These are phyloP conservation scores for Neurospora tetraspora DNA, from an alignment of 495 filamentous ascomycete genomes.

Conservation along the genomic window DNA sequence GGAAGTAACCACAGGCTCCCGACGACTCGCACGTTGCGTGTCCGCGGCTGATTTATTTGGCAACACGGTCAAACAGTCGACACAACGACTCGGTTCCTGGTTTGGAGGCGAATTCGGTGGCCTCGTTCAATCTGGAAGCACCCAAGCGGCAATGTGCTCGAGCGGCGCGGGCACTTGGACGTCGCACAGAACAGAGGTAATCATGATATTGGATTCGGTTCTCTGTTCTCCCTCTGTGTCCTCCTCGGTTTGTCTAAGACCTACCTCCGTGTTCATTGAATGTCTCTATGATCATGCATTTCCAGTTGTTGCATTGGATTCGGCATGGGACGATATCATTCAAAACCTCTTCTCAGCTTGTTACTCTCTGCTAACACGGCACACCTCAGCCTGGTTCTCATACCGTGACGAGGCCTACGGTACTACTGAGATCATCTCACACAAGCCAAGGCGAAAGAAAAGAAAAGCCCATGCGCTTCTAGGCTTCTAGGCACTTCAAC, in stretches of 20 bases:
- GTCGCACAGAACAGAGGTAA: background rate
- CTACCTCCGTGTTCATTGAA: background rate
- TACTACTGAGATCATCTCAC: background rate
- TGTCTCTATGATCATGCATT: background rate
- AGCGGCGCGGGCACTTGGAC: background rate
- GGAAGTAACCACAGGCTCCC: background rate
- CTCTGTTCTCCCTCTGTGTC: background rate
- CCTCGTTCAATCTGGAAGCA: background rate
- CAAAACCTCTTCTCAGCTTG: background rate
- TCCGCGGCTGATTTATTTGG: background rate
- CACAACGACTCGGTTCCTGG: background rate
- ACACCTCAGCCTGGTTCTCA: background rate
- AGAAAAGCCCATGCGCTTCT: background rate
- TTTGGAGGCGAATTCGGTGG: background rate
- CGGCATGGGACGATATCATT: background rate
- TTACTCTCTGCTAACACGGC: background rate
- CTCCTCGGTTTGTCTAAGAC: background rate
- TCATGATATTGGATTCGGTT: background rate
- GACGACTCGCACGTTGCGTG: background rate
- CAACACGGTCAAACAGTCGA: background rate
- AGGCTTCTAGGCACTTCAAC: background rate
- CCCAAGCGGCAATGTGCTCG: background rate
- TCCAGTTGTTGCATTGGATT: background rate
- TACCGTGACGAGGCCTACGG: background rate
- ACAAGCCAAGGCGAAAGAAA: background rate